Conservation (phyloP, 2,329 filamentous ascomycete genomes). For the Cercospora sojina region DNA sequence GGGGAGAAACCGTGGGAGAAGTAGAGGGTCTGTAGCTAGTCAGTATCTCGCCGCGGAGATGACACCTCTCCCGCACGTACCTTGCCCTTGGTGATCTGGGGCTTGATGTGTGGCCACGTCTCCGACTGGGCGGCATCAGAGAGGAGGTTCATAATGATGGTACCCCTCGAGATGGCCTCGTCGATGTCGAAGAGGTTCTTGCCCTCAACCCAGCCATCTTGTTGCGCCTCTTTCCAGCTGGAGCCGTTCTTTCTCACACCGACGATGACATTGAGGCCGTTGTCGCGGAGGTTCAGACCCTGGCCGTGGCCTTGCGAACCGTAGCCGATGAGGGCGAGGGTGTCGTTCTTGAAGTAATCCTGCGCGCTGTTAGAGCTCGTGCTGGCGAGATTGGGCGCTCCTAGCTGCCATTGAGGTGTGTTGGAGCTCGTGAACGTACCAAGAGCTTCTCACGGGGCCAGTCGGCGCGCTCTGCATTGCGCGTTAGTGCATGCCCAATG, state of each 20-base stretch:
- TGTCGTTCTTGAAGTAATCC: slow-evolving; percentile 99
- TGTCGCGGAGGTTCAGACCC: slow-evolving; percentile 99
- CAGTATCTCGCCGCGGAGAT: slow-evolving; percentile 21
- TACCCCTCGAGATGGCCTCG: slow-evolving; percentile 89
- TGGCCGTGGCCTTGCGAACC: slow-evolving; percentile 98
- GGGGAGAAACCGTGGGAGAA: slow-evolving; percentile 99
- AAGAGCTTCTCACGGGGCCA: slow-evolving; percentile 98
- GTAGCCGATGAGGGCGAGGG: slow-evolving; percentile 97
- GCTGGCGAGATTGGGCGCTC: not conserved
- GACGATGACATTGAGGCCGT: slow-evolving; percentile 97
- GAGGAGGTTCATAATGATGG: slow-evolving; percentile 99
- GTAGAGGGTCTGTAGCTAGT: slow-evolving; percentile 77
- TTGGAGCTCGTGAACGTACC: slow-evolving; percentile 53
- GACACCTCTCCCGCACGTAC: slow-evolving; percentile 47
- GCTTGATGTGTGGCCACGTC: slow-evolving; percentile 98
- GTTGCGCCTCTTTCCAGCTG: slow-evolving; percentile 95
- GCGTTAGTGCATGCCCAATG: slow-evolving; percentile 24
- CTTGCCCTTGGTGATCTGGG: slow-evolving; percentile 98
- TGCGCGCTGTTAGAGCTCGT: slow-evolving; percentile 46
- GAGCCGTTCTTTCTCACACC: slow-evolving; percentile 97
- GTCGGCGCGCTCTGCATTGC: slow-evolving; percentile 79
- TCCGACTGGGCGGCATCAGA: slow-evolving; percentile 96
- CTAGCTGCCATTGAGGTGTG: slow-evolving; percentile 13
- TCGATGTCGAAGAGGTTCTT: slow-evolving; percentile 99
- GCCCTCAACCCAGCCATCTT: slow-evolving; percentile 97